Base-by-base conservation (phyloP, 2,329 filamentous ascomycete species). In the Pezicula carpinea region DNA sequence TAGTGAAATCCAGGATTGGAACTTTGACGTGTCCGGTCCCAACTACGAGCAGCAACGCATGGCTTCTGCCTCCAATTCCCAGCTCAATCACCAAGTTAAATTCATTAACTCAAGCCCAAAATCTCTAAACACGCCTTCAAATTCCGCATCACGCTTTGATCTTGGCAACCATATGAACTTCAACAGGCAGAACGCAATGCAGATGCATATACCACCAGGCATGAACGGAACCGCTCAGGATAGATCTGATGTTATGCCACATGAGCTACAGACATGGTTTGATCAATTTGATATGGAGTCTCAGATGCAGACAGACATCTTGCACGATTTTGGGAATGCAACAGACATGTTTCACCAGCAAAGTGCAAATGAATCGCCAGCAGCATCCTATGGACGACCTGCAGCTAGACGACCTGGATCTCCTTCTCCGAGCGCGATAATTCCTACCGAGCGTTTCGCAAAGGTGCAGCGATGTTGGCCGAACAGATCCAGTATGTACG, bases 381-480 rank as follows among this genome's bases (percentile, higher is more conserved):
- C 34, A 15, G 39, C 53, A 10, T 48, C 54, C 11, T 51, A 55
- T 6, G 49, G 26, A 15, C 48, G 44, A 13, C 33, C 45, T n/a
- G 52, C 53, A 4, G 47, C 49, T 5, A 47, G 45, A 32, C 53
- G 50, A 40, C 41, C 51, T 15, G 50, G 53, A 8, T 29, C 26
- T 29, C 26, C 26, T 21, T 53, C 51, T 15, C 47, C 50, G 2
- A 53, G 50, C 31, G 51, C 48, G 14, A 39, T 56, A 10, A 55
- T 59, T 21, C 68, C 69, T 4, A 67, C 59, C 46, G 69, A 72
- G 46, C 58, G 69, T 5, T 72, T 71, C 46, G 56, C 62, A 26
- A 66, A 61, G 43, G 67, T 72, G 1, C 66, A 71, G 47, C 60
- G 64, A 22, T 70, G 63, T 50, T 72, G 69, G 69, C 54, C 68